Percentiles rank a stretch among this genome's conserved stretches.
phyloP scores from a whole-genome alignment of 257 asterid species.

The Solanum bulbocastanum region DNA sequence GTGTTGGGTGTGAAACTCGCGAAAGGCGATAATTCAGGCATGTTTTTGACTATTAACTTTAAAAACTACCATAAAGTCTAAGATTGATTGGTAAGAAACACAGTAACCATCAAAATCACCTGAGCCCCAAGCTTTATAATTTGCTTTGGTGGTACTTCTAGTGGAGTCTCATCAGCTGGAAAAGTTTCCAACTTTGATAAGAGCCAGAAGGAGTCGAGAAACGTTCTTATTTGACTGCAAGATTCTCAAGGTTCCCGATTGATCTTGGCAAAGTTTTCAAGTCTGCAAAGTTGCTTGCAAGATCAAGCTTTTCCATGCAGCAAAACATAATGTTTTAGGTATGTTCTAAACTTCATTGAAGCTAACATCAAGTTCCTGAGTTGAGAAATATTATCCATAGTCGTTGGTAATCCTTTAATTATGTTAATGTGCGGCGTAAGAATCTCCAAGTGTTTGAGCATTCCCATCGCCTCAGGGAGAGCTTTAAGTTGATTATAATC shows the following conservation, averaged over 20 bases:
- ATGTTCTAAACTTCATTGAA: slow-evolving; percentile 62
- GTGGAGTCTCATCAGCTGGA: slow-evolving; percentile 52
- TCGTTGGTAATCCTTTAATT: slow-evolving; percentile 45
- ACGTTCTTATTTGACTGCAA: no score
- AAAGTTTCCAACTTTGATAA: slow-evolving; percentile 38
- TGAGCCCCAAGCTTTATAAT: slow-evolving; percentile 44
- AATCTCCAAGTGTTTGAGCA: slow-evolving; percentile 49
- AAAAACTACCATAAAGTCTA: no score
- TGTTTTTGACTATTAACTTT: no score
- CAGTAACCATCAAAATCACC: slow-evolving; percentile 18
- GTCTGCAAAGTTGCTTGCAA: slow-evolving; percentile 77
- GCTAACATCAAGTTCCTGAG: slow-evolving; percentile 60
- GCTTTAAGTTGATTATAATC: slow-evolving; percentile 61
- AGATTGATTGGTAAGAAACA: neutral
- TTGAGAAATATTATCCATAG: slow-evolving; percentile 38
- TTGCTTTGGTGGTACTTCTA: slow-evolving; percentile 61
- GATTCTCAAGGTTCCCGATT: no score
- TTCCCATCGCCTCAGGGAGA: slow-evolving; percentile 65
- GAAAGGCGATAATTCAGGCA: no score
- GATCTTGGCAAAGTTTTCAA: no score
- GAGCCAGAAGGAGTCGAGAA: no score
- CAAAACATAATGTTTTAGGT: slow-evolving; percentile 53
- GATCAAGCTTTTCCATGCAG: slow-evolving; percentile 37
- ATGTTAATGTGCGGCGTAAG: slow-evolving; percentile 63
- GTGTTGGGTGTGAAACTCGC: no score